Base-by-base conservation (phyloP, 2,329 filamentous ascomycete species). In the Dryadomyces quercivorus region DNA sequence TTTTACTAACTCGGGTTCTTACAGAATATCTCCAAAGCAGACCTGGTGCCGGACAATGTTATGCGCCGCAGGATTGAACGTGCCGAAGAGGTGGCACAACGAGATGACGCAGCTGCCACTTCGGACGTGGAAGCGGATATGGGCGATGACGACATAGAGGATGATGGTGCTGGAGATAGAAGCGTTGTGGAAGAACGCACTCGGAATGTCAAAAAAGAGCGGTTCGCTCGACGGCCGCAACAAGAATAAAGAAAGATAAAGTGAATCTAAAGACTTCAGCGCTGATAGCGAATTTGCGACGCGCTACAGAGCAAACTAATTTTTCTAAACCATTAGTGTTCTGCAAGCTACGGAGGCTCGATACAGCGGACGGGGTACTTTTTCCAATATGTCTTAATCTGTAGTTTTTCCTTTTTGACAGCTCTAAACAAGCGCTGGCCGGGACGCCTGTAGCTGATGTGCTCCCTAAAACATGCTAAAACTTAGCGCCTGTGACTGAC, bases 21-120 rank as follows among this genome's bases (percentile, higher is more conserved):
- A 18, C 53, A 82, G 77, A 71, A 69, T 55, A 69, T 85, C 49
- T 68, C 69, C 0, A 65, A 71, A 13, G 60, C 67, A 0, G 80
- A 86, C 59, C 73, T 86, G 55, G 75, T 72, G 56, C 69, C 72
- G 18, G 82, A 86, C 60, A 70, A 74, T 46, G 66, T 78, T 15
- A 71, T 84, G 57, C 64, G 77, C 22, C 77, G 81, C 43, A 75
- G 76, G 60, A 79, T 86, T 53, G 72, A 77, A 65, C 77, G 82
- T 7, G 70, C 75, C 8, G 70, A 72, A 56, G 69, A 73, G 50
- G 68, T 69, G 2, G 70, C 70, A 54, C 65, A 67, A 56, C 65
- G 68, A 18, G 67, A 71, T n/a, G 67, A 70, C n/a, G 69, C 75
- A 12, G 53, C 36, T 1, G 56, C 70, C 9, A 69, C 70, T 3